A percentile compares a stretch with the other conserved stretches of the same genome.
Evolutionary conservation across 345 rosid species (phyloP).

Genomic region (Iberis pinnata): DNA sequence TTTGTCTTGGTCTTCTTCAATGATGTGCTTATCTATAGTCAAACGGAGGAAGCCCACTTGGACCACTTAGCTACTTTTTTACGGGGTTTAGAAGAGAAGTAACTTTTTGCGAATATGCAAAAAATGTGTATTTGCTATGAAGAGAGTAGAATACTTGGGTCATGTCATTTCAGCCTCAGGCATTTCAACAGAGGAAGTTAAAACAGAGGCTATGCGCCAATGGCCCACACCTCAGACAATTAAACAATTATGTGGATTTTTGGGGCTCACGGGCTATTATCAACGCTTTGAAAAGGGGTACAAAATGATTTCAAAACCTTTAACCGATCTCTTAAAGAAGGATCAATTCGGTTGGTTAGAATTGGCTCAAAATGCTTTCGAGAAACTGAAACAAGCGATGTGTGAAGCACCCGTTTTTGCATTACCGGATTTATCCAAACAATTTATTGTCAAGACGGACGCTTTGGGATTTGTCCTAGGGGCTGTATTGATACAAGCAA

Average conservation of each 20-base stretch:
- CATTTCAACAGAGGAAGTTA: neutral
- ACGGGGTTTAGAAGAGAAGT: neutral
- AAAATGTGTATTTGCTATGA: no score
- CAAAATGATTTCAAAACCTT: neutral
- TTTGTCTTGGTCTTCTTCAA: neutral
- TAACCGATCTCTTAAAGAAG: neutral
- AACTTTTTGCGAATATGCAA: neutral
- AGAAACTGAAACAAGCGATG: no score
- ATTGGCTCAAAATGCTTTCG: no score
- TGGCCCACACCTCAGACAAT: no score
- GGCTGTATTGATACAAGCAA: no score
- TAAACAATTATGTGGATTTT: neutral
- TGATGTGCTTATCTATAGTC: neutral
- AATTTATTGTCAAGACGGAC: no score
- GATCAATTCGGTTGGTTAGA: neutral
- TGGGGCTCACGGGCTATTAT: neutral
- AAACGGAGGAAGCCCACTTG: no score
- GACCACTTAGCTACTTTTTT: neutral
- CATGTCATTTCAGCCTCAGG: neutral
- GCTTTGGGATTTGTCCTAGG: no score
- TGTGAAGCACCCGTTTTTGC: no score
- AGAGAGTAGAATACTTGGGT: neutral
- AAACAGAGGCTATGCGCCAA: neutral
- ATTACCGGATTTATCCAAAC: no score
- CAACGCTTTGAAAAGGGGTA: neutral